Evolutionary conservation across 495 filamentous ascomycete genomes (phyloP), one percentile per base, ranked within the genome.

Genomic region (Aspergillus wentii): DNA sequence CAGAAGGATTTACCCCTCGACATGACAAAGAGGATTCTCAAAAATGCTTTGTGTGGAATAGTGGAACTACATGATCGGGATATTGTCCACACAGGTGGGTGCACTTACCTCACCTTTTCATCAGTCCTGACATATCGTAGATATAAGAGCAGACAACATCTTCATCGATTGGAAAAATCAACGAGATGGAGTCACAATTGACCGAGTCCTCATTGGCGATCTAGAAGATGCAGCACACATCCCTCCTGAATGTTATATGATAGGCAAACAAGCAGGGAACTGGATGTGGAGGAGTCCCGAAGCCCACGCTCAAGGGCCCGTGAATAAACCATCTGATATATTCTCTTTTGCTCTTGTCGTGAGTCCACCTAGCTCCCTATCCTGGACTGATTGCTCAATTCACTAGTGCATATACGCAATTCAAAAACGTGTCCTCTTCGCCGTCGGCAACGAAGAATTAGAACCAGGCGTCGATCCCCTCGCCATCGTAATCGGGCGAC

Each of bases 221-320:
- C 27, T 72, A 5, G 66, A 73, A 52, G 65, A 72, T 37, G 61
- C 71, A 18, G 68, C 68, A 8, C 58, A 65, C 38, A 59, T 74
- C 9, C 51, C 54, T 21, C 41, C 46, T 22, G 52, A 49, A 4
- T 51, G 27, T 18, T 17, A 49, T 35, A 61, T 65, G 36, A 28
- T 54, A 8, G 57, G 55, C 27, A 57, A 41, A 41, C 63, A 58
- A 43, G 50, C 53, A 33, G 63, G 61, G 23, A 68, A 62, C 35
- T 48, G 44, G 49, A 64, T 56, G 46, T 68, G 60, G 62, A 55
- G 64, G 35, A 68, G 62, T 49, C 64, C 62, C 17, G 62, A 68
- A 44, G 62, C 62, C 16, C 60, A 68, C 46, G 42, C 57, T 6
- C 30, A 44, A 26, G 60, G 53, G 19, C 46, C 33, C 31, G 38